Evolutionary conservation across 108 stramenopile species (phyloP).

Genomic region (Epithemia pelagica): DNA sequence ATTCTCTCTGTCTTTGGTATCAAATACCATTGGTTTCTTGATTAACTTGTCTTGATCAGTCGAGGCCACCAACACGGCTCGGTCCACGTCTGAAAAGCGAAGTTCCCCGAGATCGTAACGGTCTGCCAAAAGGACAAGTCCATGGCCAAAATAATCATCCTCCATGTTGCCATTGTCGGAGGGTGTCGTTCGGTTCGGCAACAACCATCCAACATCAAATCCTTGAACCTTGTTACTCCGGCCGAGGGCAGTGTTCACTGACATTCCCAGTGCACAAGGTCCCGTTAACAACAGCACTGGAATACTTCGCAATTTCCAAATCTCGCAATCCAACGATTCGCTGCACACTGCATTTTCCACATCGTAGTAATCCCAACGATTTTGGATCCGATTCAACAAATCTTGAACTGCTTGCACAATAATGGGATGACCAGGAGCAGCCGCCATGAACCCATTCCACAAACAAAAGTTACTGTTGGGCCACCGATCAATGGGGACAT

Average conservation of each 20-base stretch:
- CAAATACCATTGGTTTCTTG: not conserved
- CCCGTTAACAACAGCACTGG: conserved; percentile 69
- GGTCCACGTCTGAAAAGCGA: conserved; percentile 1
- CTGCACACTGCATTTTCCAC: conserved; percentile 22
- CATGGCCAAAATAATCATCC: not conserved
- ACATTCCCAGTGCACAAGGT: conserved; percentile 70
- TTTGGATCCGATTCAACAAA: conserved; percentile 73
- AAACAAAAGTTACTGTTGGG: conserved; percentile 30
- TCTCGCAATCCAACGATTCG: conserved; percentile 40
- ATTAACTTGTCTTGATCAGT: not conserved
- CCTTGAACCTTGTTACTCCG: conserved; percentile 21
- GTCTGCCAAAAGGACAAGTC: conserved; percentile 2
- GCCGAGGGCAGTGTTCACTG: conserved; percentile 67
- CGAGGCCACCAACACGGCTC: conserved; percentile 4
- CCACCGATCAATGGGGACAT: conserved; percentile 24
- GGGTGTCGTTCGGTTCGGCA: conserved; percentile 61
- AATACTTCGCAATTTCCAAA: conserved; percentile 53
- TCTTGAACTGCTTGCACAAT: conserved; percentile 62
- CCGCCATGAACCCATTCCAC: conserved; percentile 72
- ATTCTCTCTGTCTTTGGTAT: not conserved
- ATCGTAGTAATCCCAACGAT: conserved; percentile 70
- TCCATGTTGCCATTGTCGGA: conserved; percentile 63
- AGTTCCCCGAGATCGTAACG: conserved; percentile 7
- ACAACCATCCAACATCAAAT: conserved; percentile 56
- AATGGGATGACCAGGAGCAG: conserved; percentile 76